A percentile compares a stretch with the other conserved stretches of the same genome.
phyloP scores from a whole-genome alignment of 768 basidiomycete species.

The Suillus alpinus region DNA sequence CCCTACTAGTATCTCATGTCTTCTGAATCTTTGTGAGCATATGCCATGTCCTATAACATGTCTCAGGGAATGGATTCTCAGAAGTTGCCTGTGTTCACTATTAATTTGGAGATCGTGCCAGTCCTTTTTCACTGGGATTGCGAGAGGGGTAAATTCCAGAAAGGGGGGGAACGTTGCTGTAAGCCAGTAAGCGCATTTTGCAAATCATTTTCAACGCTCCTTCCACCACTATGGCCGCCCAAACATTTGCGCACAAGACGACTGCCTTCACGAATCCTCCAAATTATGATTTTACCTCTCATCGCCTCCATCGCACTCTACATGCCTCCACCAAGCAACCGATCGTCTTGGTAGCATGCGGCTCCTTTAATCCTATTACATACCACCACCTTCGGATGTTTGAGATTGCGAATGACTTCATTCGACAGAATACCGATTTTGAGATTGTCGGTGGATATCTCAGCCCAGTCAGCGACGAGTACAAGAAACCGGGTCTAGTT shows the following conservation, averaged over 20 bases:
- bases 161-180: neutral
- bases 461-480: constrained; percentile 92
- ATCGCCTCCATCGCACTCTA: constrained; percentile 58
- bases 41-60: neutral
- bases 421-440: constrained; percentile 86
- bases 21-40: neutral
- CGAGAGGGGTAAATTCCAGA: neutral
- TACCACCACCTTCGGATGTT: constrained; percentile 98
- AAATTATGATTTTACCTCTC: constrained; percentile 63
- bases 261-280: constrained; percentile 58
- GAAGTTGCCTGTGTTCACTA: neutral
- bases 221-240: constrained; percentile 24
- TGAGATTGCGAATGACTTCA: constrained; percentile 98
- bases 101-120: neutral
- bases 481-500: constrained; percentile 94
- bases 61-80: neutral
- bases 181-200: too few species aligned
- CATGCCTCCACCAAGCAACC: constrained; percentile 71
- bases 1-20: neutral
- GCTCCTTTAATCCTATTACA: constrained; percentile 95
- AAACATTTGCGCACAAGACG: constrained; percentile 17
- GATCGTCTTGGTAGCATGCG: constrained; percentile 94
- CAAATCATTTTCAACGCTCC: constrained; percentile 6
- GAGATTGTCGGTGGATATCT: constrained; percentile 96
- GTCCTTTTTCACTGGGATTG: neutral